Base-by-base conservation (phyloP, 495 filamentous ascomycete genomes). In the Trichoderma parareesei region DNA sequence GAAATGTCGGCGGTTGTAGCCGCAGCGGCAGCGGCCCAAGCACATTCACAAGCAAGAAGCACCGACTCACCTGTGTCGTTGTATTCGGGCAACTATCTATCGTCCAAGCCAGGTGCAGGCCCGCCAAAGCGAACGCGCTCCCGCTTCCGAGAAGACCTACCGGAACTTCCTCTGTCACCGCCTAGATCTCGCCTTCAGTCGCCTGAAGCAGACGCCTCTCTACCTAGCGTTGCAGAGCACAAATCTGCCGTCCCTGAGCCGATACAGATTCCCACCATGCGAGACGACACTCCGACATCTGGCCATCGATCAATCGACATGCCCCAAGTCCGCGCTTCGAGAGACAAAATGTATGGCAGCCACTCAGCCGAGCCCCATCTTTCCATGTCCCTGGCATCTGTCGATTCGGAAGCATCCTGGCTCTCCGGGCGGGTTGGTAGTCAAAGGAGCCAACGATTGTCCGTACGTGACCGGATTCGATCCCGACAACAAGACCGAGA, bases 321-420 rank as follows among this genome's bases (percentile, higher is more conserved):
- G 48, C 88, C 88, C 20, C 85, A 87, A 67, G 69, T 67, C 33
- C 66, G 69, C n/a, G 70, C 70, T 55, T 72, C 70, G 13, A 72
- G 53, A 37, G 53, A 57, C 20, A 57, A 57, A 6, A 57, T 57
- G 53, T 57, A 57, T 14, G 53, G 38, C 38, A 62, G 35, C 18
- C 70, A 71, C 60, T 71, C 73, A 38, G 78, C 79, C 1, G 79
- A 78, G 46, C 74, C 78, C 0, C 72, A 73, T 5, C 78, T 80
- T 33, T 76, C 75, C 20, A 81, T 81, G 73, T 94, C 91, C 14
- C 78, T 94, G 6, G 91, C 90, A 8, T 93, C 90, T 0, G 87
- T 97, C 65, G 92, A 95, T 70, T 93, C 90, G 0, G 92, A 97
- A 76, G 92, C 85, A 2, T 96, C 92, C 0, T 97, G 92, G 92